A percentile compares a stretch with the other conserved stretches of the same genome.
Conservation (phyloP, 768 basidiomycete genomes). For the Mycena galericulata region DNA sequence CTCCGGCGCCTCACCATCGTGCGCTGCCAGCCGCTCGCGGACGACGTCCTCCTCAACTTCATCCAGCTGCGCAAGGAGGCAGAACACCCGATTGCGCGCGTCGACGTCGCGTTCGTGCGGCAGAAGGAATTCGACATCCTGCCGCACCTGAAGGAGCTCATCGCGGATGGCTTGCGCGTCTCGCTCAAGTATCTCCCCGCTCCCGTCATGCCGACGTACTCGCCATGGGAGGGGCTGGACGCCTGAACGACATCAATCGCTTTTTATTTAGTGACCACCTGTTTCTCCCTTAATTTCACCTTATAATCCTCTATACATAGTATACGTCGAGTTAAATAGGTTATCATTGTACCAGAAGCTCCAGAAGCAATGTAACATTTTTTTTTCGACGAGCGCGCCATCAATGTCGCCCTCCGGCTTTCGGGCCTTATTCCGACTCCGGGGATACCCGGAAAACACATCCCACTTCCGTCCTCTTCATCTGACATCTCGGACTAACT, state of each 20-base stretch:
- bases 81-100: neutral
- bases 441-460: too few relatives aligned
- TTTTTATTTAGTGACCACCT: neutral
- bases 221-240: slow-evolving; percentile 19
- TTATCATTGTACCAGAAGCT: slow-evolving; percentile 6
- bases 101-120: neutral
- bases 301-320: neutral
- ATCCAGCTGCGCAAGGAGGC: slow-evolving; percentile 3
- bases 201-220: neutral
- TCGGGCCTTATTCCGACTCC: too few relatives aligned
- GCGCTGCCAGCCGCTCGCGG: slow-evolving; percentile 8
- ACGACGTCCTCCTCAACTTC: slow-evolving; percentile 22
- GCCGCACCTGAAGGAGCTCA: neutral
- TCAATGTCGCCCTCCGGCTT: too few relatives aligned
- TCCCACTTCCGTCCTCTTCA: too few relatives aligned
- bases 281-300: neutral
- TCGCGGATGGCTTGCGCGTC: neutral
- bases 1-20: neutral
- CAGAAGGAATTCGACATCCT: slow-evolving; percentile 12
- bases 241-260: neutral
- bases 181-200: neutral
- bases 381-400: too few relatives aligned
- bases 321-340: slow-evolving; percentile 1
- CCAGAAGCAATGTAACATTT: neutral
- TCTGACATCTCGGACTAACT: too few relatives aligned